These are phyloP conservation scores for Stachybotrys echinatus DNA, from an alignment of 2,329 filamentous ascomycete genomes.

Conservation along the genomic window DNA sequence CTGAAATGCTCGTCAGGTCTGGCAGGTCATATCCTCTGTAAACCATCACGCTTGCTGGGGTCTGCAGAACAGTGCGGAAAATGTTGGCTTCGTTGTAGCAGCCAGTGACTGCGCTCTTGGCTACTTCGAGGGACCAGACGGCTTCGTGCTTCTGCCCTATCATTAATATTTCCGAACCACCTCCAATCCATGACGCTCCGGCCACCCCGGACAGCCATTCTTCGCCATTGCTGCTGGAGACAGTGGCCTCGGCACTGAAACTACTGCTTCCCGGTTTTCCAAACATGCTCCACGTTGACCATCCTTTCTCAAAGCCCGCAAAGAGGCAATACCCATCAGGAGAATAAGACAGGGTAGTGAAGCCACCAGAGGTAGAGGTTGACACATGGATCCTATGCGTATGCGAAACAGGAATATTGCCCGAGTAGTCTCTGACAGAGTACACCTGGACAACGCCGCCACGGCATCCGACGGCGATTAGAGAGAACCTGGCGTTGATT, in stretches of 20 bases:
- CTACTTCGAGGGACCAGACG: slow-evolving; percentile 86
- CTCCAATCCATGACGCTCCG: slow-evolving; percentile 80
- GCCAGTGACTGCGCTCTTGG: slow-evolving; percentile 84
- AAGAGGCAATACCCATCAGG: slow-evolving; percentile 96
- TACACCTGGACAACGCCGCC: slow-evolving; percentile 85
- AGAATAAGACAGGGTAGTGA: slow-evolving; percentile 79
- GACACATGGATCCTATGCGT: slow-evolving; percentile 67
- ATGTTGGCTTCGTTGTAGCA: slow-evolving; percentile 91
- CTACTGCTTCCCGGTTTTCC: slow-evolving; percentile 84
- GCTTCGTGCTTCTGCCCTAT: slow-evolving; percentile 66
- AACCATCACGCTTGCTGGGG: slow-evolving; percentile 80
- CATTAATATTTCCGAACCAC: slow-evolving; percentile 80
- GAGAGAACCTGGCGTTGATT: slow-evolving; percentile 91
- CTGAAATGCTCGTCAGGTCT: slow-evolving; percentile 85
- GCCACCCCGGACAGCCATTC: slow-evolving; percentile 77
- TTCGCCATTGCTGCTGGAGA: slow-evolving; percentile 66
- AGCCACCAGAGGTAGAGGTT: slow-evolving; percentile 56
- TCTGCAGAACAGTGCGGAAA: slow-evolving; percentile 82
- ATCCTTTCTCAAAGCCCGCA: slow-evolving; percentile 85
- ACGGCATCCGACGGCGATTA: slow-evolving; percentile 79
- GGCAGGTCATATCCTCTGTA: slow-evolving; percentile 91
- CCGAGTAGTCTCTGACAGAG: slow-evolving; percentile 84
- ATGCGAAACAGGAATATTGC: slow-evolving; percentile 87
- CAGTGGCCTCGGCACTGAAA: slow-evolving; percentile 63
- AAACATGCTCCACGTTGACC: slow-evolving; percentile 97